phyloP scores from a whole-genome alignment of 306 rosid genomes.

The Boehmeria nivea region DNA sequence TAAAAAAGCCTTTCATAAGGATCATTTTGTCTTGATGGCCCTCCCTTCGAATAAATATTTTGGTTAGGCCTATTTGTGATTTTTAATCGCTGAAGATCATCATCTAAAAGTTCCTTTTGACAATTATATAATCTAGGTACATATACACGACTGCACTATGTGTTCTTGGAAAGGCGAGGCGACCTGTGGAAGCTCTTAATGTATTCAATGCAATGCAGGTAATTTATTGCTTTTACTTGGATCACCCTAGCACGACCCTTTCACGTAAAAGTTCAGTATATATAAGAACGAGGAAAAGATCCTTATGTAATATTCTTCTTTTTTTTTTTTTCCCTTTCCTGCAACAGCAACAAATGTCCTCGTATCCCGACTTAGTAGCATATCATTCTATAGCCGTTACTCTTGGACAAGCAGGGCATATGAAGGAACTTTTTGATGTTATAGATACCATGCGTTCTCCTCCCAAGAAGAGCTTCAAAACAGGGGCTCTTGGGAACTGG shows the following conservation, averaged over 20 bases:
- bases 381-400: constrained; percentile 83
- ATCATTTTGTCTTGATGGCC: background rate
- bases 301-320: background rate
- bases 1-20: no score
- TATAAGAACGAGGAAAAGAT: no score
- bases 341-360: constrained; percentile 73
- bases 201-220: constrained; percentile 82
- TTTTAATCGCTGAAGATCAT: background rate
- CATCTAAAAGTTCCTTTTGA: background rate
- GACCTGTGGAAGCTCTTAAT: constrained; percentile 91
- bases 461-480: constrained; percentile 72
- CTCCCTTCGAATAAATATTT: background rate
- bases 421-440: constrained; percentile 89
- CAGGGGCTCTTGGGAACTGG: constrained; percentile 71
- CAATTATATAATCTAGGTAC: constrained; percentile 37
- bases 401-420: constrained; percentile 92
- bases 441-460: constrained; percentile 81
- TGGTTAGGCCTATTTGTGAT: background rate
- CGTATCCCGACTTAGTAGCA: constrained; percentile 90
- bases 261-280: constrained; percentile 1
- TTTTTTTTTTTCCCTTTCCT: constrained; percentile 22
- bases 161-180: constrained; percentile 85
- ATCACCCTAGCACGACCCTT: constrained; percentile 5
- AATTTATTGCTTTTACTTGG: no score
- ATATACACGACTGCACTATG: constrained; percentile 79